Evolutionary conservation across 2,329 filamentous ascomycete genomes (phyloP).

Genomic region (Grosmannia clavigera): DNA sequence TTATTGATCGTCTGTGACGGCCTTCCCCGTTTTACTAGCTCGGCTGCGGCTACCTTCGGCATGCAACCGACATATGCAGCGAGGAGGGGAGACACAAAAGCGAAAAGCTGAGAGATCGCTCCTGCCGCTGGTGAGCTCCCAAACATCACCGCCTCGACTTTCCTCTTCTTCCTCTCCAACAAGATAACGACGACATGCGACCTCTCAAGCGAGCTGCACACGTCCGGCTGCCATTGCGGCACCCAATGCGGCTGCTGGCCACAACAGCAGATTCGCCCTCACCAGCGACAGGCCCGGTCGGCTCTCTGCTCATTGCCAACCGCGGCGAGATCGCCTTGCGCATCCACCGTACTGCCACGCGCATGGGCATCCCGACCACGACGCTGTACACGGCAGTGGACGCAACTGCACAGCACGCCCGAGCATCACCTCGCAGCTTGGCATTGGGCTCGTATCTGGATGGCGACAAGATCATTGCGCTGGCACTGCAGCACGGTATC

Average conservation of each 20-base stretch:
- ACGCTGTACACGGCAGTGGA: constrained; percentile 94
- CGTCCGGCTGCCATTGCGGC: constrained; percentile 27
- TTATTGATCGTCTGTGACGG: not conserved
- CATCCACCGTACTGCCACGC: constrained; percentile 76
- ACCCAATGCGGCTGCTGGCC: constrained; percentile 6
- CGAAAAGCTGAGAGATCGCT: not conserved
- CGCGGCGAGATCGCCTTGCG: constrained; percentile 93
- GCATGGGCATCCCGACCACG: constrained; percentile 83
- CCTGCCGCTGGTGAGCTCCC: not conserved
- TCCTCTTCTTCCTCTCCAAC: not conserved
- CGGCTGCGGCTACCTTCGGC: constrained; percentile 11
- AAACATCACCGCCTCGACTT: not conserved
- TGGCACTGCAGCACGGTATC: constrained; percentile 77
- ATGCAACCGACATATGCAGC: not conserved
- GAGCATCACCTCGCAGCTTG: constrained; percentile 70
- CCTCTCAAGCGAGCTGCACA: constrained; percentile 37
- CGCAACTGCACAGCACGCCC: constrained; percentile 73
- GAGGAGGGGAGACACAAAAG: not conserved
- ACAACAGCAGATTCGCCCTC: not conserved
- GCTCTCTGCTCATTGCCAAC: constrained; percentile 89
- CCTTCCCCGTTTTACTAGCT: not conserved
- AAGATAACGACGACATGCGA: constrained; percentile 30
- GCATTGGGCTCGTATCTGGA: constrained; percentile 87
- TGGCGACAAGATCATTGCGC: constrained; percentile 78
- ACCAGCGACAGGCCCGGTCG: constrained; percentile 31